Conservation (phyloP, 2,329 filamentous ascomycete genomes). For the Aureobasidium sp. region DNA sequence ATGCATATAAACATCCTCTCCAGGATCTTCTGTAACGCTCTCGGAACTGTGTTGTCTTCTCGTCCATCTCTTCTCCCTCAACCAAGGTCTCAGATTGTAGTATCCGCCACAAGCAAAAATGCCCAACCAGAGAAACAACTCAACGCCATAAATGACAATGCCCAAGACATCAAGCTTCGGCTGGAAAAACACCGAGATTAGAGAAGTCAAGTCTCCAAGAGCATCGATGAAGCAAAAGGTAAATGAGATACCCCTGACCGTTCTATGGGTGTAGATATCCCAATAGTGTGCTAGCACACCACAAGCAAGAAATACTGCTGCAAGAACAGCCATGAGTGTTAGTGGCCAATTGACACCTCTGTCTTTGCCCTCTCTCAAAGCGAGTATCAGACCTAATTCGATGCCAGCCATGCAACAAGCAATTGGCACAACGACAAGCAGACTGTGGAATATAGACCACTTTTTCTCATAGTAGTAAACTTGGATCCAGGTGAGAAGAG, state of each 20-base stretch:
- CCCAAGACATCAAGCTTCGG: conserved; percentile 53
- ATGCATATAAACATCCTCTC: conserved; percentile 35
- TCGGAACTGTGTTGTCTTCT: background rate
- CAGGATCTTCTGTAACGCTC: conserved; percentile 10
- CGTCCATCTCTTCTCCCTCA: conserved; percentile 27
- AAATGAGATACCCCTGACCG: conserved; percentile 65
- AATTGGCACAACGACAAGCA: conserved; percentile 45
- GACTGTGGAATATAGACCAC: conserved; percentile 46
- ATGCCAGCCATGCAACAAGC: conserved; percentile 52
- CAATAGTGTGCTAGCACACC: conserved; percentile 63
- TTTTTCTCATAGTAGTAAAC: conserved; percentile 51
- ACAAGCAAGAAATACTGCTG: conserved; percentile 55
- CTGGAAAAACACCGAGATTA: conserved; percentile 59
- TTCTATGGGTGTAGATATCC: conserved; percentile 60
- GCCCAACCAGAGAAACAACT: conserved; percentile 60
- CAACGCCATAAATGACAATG: conserved; percentile 59
- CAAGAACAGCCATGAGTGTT: conserved; percentile 60
- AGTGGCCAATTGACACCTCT: conserved; percentile 52
- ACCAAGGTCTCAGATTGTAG: conserved; percentile 57
- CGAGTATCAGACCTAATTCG: conserved; percentile 54
- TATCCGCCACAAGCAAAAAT: conserved; percentile 59
- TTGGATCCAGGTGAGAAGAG: conserved; percentile 49
- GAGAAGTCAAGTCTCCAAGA: conserved; percentile 59
- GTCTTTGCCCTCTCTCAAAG: conserved; percentile 39
- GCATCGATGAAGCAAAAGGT: conserved; percentile 66